Evolutionary conservation across 129 eudicot species (phyloP), one percentile per base, ranked within the genome.

Genomic region (Glebionis coronaria): DNA sequence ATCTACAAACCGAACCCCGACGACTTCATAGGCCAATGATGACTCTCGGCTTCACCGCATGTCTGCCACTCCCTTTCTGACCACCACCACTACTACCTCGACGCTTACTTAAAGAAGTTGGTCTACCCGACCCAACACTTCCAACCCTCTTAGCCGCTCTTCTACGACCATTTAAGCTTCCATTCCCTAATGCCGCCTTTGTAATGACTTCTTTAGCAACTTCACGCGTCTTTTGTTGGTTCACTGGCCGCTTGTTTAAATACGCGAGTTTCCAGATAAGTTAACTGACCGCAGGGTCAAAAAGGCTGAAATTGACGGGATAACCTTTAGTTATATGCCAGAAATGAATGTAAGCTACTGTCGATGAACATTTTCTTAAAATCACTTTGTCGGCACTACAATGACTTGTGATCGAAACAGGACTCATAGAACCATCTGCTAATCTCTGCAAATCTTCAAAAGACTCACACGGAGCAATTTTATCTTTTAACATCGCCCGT

Each of bases 321-420:
- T 70, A 18, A n/a, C 95, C 60, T 80, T 84, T 65, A 92, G 44
- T 15, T 96, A 96, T 18, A 86, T 73, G 21, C 91, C 85, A 4
- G 96, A 78, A 21, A 88, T 83, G 63, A n/a, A n/a, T n/a, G n/a
- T n/a, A n/a, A n/a, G n/a, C n/a, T n/a, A n/a, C n/a, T n/a, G n/a
- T 91, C 4, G 95, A 87, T 38, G 95, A 91, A 66, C 78, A 84
- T 75, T 87, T 91, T 77, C 87, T 79, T 76, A 91, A 56, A 76
- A 87, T 83, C 73, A 91, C 95, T 77, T 81, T 81, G 67, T 91
- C 97, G 1, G 97, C 97, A 49, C 95, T 87, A 11, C 76, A 70
- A 38, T 75, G 82, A 11, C 80, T 71, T 56, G 67, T 55, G 25
- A 70, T 46, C 29, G 95, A 87, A 23, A 67, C 52, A 1, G 91